phyloP scores from a whole-genome alignment of 805 yeast species.

The Kuraishia ogatae region DNA sequence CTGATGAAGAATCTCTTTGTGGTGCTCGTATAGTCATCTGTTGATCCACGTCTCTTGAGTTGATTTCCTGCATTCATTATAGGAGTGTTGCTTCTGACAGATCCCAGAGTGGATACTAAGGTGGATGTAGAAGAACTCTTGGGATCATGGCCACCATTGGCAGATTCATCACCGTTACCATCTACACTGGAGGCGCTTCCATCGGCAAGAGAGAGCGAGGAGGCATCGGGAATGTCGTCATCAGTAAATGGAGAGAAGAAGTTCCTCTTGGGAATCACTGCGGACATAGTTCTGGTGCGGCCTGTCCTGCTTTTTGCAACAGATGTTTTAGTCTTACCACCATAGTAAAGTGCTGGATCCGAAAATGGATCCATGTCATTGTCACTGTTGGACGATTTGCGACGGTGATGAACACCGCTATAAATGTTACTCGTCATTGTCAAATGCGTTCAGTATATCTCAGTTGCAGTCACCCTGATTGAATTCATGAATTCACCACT shows the following conservation, averaged over 20 bases:
- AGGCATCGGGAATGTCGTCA: background rate
- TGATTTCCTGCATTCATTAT: background rate
- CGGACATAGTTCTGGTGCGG: slow-evolving; percentile 46
- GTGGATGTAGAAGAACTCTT: background rate
- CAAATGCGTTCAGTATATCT: too few species aligned
- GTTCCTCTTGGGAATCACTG: slow-evolving; percentile 18
- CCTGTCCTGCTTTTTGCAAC: slow-evolving; percentile 31
- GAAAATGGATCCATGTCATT: slow-evolving; percentile 61
- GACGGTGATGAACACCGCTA: slow-evolving; percentile 6
- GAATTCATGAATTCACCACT: too few species aligned
- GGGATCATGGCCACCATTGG: background rate
- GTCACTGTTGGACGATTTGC: slow-evolving; percentile 27
- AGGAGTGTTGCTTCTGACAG: background rate
- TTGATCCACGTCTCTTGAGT: slow-evolving; percentile 41
- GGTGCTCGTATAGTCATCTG: slow-evolving; percentile 32
- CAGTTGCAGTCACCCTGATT: too few species aligned
- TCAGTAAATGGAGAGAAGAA: background rate
- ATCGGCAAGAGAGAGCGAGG: background rate
- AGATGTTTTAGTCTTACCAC: slow-evolving; percentile 47
- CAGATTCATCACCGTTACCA: background rate
- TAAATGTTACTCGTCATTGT: background rate
- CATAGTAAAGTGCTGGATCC: slow-evolving; percentile 62
- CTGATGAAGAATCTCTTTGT: slow-evolving; percentile 56
- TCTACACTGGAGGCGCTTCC: background rate
- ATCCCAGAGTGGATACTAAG: background rate